Percentiles rank a stretch among this genome's conserved stretches.
Evolutionary conservation across 768 basidiomycete species (phyloP).

Genomic region (Russula lepida): DNA sequence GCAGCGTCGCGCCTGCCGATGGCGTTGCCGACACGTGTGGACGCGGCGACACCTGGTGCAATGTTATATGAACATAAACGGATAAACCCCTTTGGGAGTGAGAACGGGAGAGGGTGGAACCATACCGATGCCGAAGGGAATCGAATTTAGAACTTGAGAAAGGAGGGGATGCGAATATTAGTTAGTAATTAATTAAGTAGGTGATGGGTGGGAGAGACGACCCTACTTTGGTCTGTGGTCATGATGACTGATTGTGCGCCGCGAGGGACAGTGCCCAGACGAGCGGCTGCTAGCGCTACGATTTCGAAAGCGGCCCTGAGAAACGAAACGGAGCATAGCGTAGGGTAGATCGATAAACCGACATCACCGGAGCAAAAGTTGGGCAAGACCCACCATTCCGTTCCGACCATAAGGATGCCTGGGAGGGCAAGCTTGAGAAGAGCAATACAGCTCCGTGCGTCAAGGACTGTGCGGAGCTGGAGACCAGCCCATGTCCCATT

Average conservation of each 20-base stretch:
- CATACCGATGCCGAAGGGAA: constrained; percentile 64
- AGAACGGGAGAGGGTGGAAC: not conserved
- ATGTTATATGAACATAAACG: not conserved
- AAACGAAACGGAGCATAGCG: not conserved
- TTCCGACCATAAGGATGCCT: constrained; percentile 71
- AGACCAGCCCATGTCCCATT: constrained; percentile 63
- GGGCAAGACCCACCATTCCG: constrained; percentile 52
- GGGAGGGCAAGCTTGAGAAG: constrained; percentile 68
- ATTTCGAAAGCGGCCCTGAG: constrained; percentile 75
- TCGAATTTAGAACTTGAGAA: constrained; percentile 52
- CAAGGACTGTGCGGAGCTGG: constrained; percentile 37
- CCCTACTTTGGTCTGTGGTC: constrained; percentile 69
- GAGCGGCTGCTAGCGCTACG: constrained; percentile 68
- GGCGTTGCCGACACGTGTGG: constrained; percentile 63
- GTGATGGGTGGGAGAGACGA: not conserved
- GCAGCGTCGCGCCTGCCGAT: constrained; percentile 49
- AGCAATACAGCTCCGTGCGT: constrained; percentile 39
- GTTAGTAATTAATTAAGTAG: not conserved
- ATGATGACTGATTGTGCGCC: constrained; percentile 75
- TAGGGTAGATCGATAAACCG: not conserved
- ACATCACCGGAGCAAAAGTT: not conserved
- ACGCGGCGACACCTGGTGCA: constrained; percentile 57
- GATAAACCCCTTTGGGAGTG: not conserved
- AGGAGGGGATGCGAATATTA: not conserved
- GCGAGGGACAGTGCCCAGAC: constrained; percentile 55